Evolutionary conservation across 371 early-diverging fungal genomes (phyloP).

Genomic region (Coemansia sp.): DNA sequence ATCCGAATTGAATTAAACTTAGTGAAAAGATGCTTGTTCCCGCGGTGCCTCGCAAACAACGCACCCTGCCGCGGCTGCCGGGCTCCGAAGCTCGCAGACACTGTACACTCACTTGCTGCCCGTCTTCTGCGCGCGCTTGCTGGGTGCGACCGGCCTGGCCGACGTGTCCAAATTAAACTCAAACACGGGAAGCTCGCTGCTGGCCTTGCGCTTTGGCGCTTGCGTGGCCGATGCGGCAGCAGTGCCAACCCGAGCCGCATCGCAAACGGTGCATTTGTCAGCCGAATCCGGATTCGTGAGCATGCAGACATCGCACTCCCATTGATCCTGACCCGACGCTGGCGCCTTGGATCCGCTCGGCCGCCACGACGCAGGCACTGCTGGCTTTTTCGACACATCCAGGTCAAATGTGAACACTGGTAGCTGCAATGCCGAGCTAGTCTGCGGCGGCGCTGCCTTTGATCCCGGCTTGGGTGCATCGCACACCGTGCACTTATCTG

Average conservation of each 20-base stretch:
- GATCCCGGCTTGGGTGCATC: slow-evolving; percentile 13
- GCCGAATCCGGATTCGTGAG: slow-evolving; percentile 12
- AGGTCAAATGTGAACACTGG: slow-evolving; percentile 24
- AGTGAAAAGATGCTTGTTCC: neutral
- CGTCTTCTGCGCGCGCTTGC: too few species aligned
- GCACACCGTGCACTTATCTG: slow-evolving; percentile 11
- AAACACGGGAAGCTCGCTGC: slow-evolving; percentile 26
- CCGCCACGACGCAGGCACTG: slow-evolving; percentile 1
- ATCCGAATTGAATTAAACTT: neutral
- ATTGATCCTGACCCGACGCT: slow-evolving; percentile 2
- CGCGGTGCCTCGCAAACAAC: too few species aligned
- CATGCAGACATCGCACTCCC: slow-evolving; percentile 24
- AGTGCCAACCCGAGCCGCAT: slow-evolving; percentile 7
- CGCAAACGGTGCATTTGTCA: slow-evolving; percentile 15
- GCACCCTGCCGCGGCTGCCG: too few species aligned
- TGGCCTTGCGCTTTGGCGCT: slow-evolving; percentile 10
- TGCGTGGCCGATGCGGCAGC: neutral
- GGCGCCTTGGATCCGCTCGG: neutral
- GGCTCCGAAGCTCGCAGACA: too few species aligned
- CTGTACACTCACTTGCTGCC: too few species aligned
- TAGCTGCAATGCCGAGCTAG: neutral
- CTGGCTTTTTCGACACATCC: slow-evolving; percentile 17
- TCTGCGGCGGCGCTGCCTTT: slow-evolving; percentile 1
- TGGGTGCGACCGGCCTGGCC: slow-evolving; percentile 9
- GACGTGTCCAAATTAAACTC: slow-evolving; percentile 30